phyloP scores from a whole-genome alignment of 1,284 basidiomycete species.

The Singerocomus inundabilis region DNA sequence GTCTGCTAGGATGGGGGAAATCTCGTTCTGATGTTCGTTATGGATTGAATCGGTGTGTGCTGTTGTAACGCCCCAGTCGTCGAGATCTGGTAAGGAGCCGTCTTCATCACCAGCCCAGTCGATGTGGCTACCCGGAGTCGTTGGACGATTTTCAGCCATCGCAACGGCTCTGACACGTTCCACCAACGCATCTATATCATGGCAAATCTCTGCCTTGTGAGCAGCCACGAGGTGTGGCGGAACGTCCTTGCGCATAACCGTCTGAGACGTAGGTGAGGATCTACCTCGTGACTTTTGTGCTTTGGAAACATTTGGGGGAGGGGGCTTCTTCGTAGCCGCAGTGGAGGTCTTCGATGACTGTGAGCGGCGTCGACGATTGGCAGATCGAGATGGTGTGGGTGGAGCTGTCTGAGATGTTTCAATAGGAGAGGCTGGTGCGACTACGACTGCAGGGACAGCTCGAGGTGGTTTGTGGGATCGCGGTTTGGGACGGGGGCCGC shows the following conservation, averaged over 20 bases:
- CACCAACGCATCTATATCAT: constrained; percentile 67
- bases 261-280: constrained; percentile 35
- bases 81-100: constrained; percentile 74
- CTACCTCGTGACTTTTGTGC: constrained; percentile 16
- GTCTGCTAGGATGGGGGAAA: constrained; percentile 69
- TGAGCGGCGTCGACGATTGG: constrained; percentile 42
- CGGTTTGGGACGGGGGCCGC: constrained; percentile 34
- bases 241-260: constrained; percentile 47
- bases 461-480: constrained; percentile 39
- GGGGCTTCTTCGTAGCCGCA: constrained; percentile 15
- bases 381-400: constrained; percentile 37
- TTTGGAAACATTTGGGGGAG: constrained; percentile 20
- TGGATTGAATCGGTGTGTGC: constrained; percentile 22
- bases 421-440: constrained; percentile 29
- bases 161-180: constrained; percentile 69
- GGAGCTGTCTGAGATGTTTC: constrained; percentile 31
- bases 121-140: constrained; percentile 74
- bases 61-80: constrained; percentile 74
- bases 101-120: constrained; percentile 86
- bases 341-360: constrained; percentile 22
- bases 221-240: constrained; percentile 57
- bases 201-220: constrained; percentile 47
- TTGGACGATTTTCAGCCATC: constrained; percentile 61
- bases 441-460: constrained; percentile 34
- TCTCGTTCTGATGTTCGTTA: constrained; percentile 37